phyloP scores from a whole-genome alignment of 768 basidiomycete genomes.

The Porpolomopsis calyptriformis region DNA sequence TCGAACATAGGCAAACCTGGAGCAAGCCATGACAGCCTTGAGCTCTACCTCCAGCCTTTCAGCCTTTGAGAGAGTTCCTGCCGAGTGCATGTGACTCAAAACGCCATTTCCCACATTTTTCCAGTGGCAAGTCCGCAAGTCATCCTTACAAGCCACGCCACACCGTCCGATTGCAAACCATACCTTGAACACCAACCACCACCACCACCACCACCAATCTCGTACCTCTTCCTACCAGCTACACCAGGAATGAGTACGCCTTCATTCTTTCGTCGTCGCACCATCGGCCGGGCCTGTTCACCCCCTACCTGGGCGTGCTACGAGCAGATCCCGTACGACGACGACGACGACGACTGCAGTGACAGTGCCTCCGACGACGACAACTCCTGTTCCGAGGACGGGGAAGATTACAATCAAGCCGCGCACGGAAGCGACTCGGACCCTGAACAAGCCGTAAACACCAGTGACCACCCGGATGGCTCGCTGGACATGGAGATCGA shows the following conservation, averaged over 20 bases:
- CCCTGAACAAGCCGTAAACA: slow-evolving; percentile 19
- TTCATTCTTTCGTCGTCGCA: slow-evolving; percentile 56
- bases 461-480: slow-evolving; percentile 21
- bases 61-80: too few relatives aligned
- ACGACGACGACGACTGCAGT: slow-evolving; percentile 49
- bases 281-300: slow-evolving; percentile 69
- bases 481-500: slow-evolving; percentile 52
- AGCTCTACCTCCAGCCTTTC: not conserved
- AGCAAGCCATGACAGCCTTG: slow-evolving; percentile 63
- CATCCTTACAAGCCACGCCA: not conserved
- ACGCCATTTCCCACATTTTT: not conserved
- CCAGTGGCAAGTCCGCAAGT: too few relatives aligned
- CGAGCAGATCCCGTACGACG: slow-evolving; percentile 72
- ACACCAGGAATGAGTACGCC: slow-evolving; percentile 14
- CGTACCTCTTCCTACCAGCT: too few relatives aligned
- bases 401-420: slow-evolving; percentile 44
- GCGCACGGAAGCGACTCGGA: slow-evolving; percentile 14
- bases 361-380: slow-evolving; percentile 43
- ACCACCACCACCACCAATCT: not conserved
- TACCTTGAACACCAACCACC: too few relatives aligned
- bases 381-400: slow-evolving; percentile 64
- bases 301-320: slow-evolving; percentile 87
- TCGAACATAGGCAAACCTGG: slow-evolving; percentile 86
- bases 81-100: too few relatives aligned
- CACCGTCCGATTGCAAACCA: too few relatives aligned